Evolutionary conservation across 495 filamentous ascomycete species (phyloP).

Genomic region (Talaromyces borbonicus): DNA sequence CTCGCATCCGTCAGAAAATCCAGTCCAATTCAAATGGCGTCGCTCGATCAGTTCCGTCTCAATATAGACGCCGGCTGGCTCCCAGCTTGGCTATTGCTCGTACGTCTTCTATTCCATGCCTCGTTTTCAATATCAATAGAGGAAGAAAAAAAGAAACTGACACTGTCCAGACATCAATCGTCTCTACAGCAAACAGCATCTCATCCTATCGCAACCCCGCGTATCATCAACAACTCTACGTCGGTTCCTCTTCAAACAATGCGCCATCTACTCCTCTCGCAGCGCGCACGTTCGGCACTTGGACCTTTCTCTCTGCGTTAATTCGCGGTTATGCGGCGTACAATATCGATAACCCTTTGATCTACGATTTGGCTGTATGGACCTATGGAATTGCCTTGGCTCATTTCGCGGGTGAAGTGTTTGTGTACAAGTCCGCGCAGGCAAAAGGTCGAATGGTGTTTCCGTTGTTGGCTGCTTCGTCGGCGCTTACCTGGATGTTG

Average conservation of each 20-base stretch:
- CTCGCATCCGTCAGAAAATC: too few species aligned
- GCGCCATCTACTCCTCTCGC: conserved; percentile 57
- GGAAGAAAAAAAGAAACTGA: conserved; percentile 3
- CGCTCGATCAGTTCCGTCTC: conserved; percentile 17
- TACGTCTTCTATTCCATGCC: conserved; percentile 18
- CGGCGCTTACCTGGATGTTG: conserved; percentile 73
- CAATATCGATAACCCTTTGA: conserved; percentile 55
- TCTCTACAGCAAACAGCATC: conserved; percentile 70
- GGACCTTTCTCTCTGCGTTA: conserved; percentile 67
- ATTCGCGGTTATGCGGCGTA: conserved; percentile 81
- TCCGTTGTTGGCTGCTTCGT: conserved; percentile 62
- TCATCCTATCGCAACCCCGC: conserved; percentile 67
- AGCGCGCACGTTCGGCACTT: conserved; percentile 82
- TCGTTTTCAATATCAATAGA: background rate
- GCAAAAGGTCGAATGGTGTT: conserved; percentile 59
- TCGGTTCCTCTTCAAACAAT: conserved; percentile 28
- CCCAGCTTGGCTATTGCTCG: conserved; percentile 59
- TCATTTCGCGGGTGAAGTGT: conserved; percentile 79
- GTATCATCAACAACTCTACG: conserved; percentile 72
- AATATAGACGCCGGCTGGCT: conserved; percentile 49
- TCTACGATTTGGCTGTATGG: conserved; percentile 72
- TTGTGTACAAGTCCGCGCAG: conserved; percentile 60
- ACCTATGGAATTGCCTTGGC: conserved; percentile 68
- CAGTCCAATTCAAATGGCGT: too few species aligned
- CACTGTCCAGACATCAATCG: conserved; percentile 52